Evolutionary conservation across 2,329 filamentous ascomycete species (phyloP), one percentile per base, ranked within the genome.

Genomic region (Juglanconis sp.): DNA sequence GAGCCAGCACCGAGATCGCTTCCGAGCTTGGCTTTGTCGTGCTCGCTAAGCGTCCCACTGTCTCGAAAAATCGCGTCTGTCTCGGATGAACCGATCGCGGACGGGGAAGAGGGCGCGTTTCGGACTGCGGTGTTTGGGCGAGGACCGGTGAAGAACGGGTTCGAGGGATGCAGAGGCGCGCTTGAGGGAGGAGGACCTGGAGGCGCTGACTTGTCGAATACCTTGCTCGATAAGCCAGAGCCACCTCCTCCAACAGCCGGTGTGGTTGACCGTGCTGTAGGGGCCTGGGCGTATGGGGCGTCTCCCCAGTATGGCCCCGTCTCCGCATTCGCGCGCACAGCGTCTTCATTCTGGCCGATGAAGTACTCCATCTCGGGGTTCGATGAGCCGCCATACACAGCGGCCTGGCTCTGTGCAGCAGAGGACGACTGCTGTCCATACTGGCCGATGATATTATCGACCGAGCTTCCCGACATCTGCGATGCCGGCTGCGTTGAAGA

Each of bases 371-470:
- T 30, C n/a, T 54, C 53, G 9, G n/a, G 15, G 11, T 8, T 50
- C 34, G 24, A 40, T n/a, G 48, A 34, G 46, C 15, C n/a, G n/a
- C 10, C 32, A 36, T 8, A 13, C n/a, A 44, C 17, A 24, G 34
- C 15, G 15, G 35, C 30, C n/a, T 31, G 35, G 30, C 10, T 47
- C 35, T n/a, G 63, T 53, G n/a, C 60, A 53, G 8, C 61, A 53
- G 5, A 65, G 59, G 5, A 56, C 24, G 10, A 36, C 31, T n/a
- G 54, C 30, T 62, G 57, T 6, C 67, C 62, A 60, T 74, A 72
- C 51, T 73, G 68, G 2, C 66, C 68, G 55, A 73, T 68, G 11
- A 75, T 71, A 13, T 65, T 68, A 17, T 71, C 70, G 3, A 74
- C 69, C 0, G 71, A 74, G 48, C 67, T 74, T 24, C 61, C 67